Conservation (phyloP, 768 basidiomycete genomes). For the Inosperma sp. region DNA sequence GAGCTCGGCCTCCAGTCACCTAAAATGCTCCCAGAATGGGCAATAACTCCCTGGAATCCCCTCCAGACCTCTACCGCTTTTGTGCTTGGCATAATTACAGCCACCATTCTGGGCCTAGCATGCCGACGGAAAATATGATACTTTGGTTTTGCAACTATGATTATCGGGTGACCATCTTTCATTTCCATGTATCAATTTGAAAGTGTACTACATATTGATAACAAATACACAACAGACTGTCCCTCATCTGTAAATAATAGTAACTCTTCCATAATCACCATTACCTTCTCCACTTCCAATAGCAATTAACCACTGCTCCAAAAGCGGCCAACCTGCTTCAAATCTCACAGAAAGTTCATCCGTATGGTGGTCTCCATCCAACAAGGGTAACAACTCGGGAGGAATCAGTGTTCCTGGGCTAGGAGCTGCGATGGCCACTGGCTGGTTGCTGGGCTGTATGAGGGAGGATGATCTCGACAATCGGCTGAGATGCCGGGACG, state of each 20-base stretch:
- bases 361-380: slow-evolving; percentile 89
- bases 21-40: background rate
- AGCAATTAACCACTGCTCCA: slow-evolving; percentile 66
- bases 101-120: too few relatives aligned
- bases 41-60: slow-evolving; percentile 7
- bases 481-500: slow-evolving; percentile 43
- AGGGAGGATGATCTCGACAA: slow-evolving; percentile 56
- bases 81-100: slow-evolving; percentile 15
- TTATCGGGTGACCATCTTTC: too few relatives aligned
- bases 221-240: too few relatives aligned
- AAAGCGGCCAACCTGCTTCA: slow-evolving; percentile 75
- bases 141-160: too few relatives aligned
- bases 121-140: too few relatives aligned
- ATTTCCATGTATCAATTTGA: too few relatives aligned
- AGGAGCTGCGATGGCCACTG: too few relatives aligned
- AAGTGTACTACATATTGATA: too few relatives aligned
- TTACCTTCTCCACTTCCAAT: slow-evolving; percentile 60
- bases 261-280: slow-evolving; percentile 67
- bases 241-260: slow-evolving; percentile 69
- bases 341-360: slow-evolving; percentile 86
- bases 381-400: slow-evolving; percentile 48
- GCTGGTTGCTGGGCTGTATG: slow-evolving; percentile 35
- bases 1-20: slow-evolving; percentile 33
- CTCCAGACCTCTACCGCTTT: slow-evolving; percentile 18
- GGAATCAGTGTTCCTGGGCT: slow-evolving; percentile 48